Evolutionary conservation across 2,329 filamentous ascomycete species (phyloP).

Genomic region (Aspergillus sojae): DNA sequence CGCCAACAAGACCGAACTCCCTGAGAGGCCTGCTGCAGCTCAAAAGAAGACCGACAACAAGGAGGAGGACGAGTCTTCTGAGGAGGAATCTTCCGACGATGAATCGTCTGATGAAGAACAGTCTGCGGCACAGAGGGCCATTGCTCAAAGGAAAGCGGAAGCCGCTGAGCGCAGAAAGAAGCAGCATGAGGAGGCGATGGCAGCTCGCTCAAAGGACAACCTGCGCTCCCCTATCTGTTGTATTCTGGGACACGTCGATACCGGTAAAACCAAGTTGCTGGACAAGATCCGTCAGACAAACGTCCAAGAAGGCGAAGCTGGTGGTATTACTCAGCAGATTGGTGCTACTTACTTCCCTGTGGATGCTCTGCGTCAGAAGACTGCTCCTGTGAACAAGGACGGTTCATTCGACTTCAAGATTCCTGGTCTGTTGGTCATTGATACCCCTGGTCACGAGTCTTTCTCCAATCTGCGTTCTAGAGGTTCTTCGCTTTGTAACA

Average conservation of each 20-base stretch:
- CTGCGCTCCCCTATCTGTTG: constrained; percentile 97
- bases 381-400: constrained; percentile 87
- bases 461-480: constrained; percentile 97
- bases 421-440: constrained; percentile 92
- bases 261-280: constrained; percentile 97
- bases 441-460: constrained; percentile 99
- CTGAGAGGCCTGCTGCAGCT: constrained; percentile 11
- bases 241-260: constrained; percentile 99
- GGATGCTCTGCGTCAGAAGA: constrained; percentile 90
- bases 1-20: constrained; percentile 30
- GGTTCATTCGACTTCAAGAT: constrained; percentile 94
- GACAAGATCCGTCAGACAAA: constrained; percentile 99
- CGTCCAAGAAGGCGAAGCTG: constrained; percentile 97
- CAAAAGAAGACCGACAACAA: constrained; percentile 20
- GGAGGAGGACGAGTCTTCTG: constrained; percentile 30
- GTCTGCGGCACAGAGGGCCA: constrained; percentile 72
- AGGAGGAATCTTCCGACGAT: constrained; percentile 50
- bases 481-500: constrained; percentile 98
- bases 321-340: constrained; percentile 99
- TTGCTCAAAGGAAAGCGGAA: constrained; percentile 80
- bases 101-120: constrained; percentile 65
- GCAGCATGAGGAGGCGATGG: constrained; percentile 87
- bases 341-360: constrained; percentile 99
- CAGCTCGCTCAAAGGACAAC: constrained; percentile 89
- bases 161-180: constrained; percentile 85